Conservation (phyloP, 495 filamentous ascomycete genomes). For the Lophiotrema nucula region DNA sequence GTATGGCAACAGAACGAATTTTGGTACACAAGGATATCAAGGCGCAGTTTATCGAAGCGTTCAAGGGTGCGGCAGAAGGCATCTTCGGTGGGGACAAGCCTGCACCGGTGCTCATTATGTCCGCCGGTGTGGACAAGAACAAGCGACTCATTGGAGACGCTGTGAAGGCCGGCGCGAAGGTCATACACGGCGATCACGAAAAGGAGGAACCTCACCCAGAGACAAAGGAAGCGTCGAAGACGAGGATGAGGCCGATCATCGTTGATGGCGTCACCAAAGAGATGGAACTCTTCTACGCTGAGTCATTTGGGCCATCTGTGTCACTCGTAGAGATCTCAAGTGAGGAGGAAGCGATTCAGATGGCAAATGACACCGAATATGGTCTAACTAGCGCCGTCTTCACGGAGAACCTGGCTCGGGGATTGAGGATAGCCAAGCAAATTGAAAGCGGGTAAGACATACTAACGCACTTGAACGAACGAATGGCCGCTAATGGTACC, state of each 20-base stretch:
- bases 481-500: slow-evolving; percentile 13
- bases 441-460: slow-evolving; percentile 41
- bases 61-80: slow-evolving; percentile 45
- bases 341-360: slow-evolving; percentile 39
- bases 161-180: slow-evolving; percentile 62
- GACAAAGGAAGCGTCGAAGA: slow-evolving; percentile 47
- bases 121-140: slow-evolving; percentile 58
- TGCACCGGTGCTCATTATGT: slow-evolving; percentile 61
- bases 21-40: slow-evolving; percentile 72
- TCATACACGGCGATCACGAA: slow-evolving; percentile 58
- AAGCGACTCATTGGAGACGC: slow-evolving; percentile 62
- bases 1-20: slow-evolving; percentile 89
- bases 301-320: slow-evolving; percentile 82
- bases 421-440: slow-evolving; percentile 40
- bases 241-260: slow-evolving; percentile 70
- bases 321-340: slow-evolving; percentile 53
- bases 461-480: neutral
- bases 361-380: slow-evolving; percentile 47
- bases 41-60: slow-evolving; percentile 61
- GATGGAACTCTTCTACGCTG: slow-evolving; percentile 80
- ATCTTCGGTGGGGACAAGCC: slow-evolving; percentile 37
- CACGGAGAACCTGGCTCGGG: slow-evolving; percentile 41
- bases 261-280: slow-evolving; percentile 67
- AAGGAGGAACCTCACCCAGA: slow-evolving; percentile 41
- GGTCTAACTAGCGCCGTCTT: slow-evolving; percentile 44